Evolutionary conservation across 257 asterid species (phyloP).

Genomic region (Misopates orontium): DNA sequence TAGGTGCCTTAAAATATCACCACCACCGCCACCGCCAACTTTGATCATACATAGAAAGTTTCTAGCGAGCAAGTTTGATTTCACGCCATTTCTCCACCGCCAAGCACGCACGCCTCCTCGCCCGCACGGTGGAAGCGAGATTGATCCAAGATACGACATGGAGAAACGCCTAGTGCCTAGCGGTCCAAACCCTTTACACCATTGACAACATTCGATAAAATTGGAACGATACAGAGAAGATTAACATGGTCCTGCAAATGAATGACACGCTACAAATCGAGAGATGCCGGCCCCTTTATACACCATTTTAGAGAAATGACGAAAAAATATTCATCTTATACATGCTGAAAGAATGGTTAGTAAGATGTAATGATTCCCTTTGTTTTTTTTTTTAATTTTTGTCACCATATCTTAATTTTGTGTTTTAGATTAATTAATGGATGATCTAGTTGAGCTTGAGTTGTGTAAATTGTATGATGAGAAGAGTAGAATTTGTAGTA

Average conservation of each 20-base stretch:
- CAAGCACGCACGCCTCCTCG: conserved; percentile 26
- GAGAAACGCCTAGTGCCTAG: conserved; percentile 81
- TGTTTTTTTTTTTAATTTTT: conserved; percentile 20
- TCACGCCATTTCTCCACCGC: conserved; percentile 51
- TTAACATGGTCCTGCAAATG: too few species aligned
- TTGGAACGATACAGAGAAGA: too few species aligned
- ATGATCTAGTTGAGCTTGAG: conserved; percentile 19
- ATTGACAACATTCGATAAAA: too few species aligned
- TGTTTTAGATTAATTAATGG: conserved; percentile 5
- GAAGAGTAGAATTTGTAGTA: conserved; percentile 17
- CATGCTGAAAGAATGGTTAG: too few species aligned
- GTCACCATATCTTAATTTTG: conserved; percentile 6
- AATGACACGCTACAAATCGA: too few species aligned
- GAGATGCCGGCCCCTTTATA: too few species aligned
- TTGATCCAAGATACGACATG: conserved; percentile 64
- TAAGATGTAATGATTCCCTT: too few species aligned
- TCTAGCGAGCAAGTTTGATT: conserved; percentile 52
- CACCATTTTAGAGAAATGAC: too few species aligned
- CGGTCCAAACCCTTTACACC: conserved; percentile 94
- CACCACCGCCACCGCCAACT: conserved; percentile 17
- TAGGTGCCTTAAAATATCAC: conserved; percentile 21
- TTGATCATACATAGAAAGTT: conserved; percentile 45
- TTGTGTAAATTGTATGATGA: conserved; percentile 39
- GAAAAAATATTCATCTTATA: too few species aligned
- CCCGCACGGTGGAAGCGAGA: conserved; percentile 23